phyloP scores from a whole-genome alignment of 129 eudicot genomes.

The Centaurea solstitialis region DNA sequence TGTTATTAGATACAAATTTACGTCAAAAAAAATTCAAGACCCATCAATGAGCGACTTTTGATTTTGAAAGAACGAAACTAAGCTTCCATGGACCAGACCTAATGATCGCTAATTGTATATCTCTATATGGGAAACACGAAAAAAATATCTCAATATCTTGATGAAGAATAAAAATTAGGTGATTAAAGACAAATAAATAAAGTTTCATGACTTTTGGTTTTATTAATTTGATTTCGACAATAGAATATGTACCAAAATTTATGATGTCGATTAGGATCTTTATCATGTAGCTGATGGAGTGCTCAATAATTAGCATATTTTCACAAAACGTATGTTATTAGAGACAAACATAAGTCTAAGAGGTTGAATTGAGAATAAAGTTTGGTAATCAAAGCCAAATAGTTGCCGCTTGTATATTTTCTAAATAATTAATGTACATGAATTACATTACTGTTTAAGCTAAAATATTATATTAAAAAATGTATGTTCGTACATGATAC shows the following conservation, averaged over 20 bases:
- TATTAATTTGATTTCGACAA: slow-evolving; percentile 11
- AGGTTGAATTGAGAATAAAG: background rate
- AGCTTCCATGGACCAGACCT: background rate
- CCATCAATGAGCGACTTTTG: background rate
- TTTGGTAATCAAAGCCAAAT: background rate
- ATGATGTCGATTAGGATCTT: slow-evolving; percentile 13
- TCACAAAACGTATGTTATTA: background rate
- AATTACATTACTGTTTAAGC: background rate
- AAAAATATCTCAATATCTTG: background rate
- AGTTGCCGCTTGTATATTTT: background rate
- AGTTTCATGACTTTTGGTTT: slow-evolving; percentile 27
- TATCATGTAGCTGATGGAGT: slow-evolving; percentile 17
- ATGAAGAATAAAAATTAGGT: slow-evolving; percentile 31
- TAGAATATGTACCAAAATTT: background rate
- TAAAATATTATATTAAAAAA: background rate
- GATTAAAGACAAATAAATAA: slow-evolving; percentile 28
- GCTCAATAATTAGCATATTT: background rate
- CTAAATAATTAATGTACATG: background rate
- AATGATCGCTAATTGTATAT: background rate
- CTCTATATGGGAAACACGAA: background rate
- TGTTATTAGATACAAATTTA: background rate
- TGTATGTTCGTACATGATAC: background rate
- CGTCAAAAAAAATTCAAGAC: background rate
- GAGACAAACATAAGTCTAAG: background rate
- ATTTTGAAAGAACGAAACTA: background rate